Percentiles rank a stretch among this genome's conserved stretches.
phyloP scores from a whole-genome alignment of 208 protist genomes.

The Wallacemonas sp. region DNA sequence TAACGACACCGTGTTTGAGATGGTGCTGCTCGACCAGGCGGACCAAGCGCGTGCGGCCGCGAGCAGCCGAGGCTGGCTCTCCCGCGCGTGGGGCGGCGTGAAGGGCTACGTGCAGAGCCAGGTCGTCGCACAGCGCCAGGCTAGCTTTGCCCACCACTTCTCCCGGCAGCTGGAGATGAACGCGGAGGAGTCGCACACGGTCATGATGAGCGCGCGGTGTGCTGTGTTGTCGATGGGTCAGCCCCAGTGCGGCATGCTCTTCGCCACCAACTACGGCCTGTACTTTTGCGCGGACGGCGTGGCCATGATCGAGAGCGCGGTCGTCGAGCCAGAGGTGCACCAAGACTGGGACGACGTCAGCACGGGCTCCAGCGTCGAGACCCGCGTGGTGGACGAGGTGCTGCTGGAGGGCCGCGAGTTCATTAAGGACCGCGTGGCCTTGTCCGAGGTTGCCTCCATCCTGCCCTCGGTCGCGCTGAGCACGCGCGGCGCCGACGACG shows the following conservation, averaged over 20 bases:
- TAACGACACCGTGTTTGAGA: conserved; percentile 33
- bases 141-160: conserved; percentile 44
- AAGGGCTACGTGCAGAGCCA: conserved; percentile 19
- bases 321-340: conserved; percentile 14
- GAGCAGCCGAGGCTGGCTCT: conserved; percentile 23
- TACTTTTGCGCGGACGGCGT: conserved; percentile 46
- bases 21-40: conserved; percentile 24
- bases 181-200: conserved; percentile 31
- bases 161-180: conserved; percentile 57
- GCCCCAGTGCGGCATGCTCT: conserved; percentile 37
- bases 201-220: conserved; percentile 53
- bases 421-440: conserved; percentile 52
- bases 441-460: conserved; percentile 48
- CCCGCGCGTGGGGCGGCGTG: conserved; percentile 33
- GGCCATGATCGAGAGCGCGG: background rate
- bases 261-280: conserved; percentile 46
- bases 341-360: conserved; percentile 7
- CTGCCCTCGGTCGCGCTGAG: conserved; percentile 52
- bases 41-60: background rate
- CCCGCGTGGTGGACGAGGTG: conserved; percentile 4
- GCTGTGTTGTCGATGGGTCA: conserved; percentile 46
- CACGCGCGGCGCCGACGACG: conserved; percentile 19
- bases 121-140: conserved; percentile 25
- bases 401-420: conserved; percentile 25
- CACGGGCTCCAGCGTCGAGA: conserved; percentile 14